Evolutionary conservation across 257 asterid species (phyloP).

Genomic region (Jasminum sambac): DNA sequence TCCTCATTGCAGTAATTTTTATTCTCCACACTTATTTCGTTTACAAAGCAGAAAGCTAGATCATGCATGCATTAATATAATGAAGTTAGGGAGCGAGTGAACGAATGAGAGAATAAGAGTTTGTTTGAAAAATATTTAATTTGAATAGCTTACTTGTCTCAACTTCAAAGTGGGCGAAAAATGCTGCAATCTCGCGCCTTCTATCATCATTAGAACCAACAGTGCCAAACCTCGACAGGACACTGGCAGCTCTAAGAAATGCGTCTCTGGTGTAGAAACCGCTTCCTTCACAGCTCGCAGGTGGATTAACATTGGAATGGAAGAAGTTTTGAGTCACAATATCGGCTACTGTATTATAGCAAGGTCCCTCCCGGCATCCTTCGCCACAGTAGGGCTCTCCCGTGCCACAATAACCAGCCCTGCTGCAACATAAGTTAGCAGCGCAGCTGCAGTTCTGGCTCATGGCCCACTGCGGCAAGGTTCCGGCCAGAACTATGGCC

Average conservation of each 20-base stretch:
- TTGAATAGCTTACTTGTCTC: slow-evolving; percentile 61
- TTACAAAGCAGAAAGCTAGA: slow-evolving; percentile 24
- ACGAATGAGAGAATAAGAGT: no score
- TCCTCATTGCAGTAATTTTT: slow-evolving; percentile 19
- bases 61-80: no score
- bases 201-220: slow-evolving; percentile 32
- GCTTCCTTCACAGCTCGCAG: slow-evolving; percentile 36
- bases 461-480: neutral
- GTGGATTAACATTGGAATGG: slow-evolving; percentile 33
- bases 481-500: slow-evolving; percentile 17
- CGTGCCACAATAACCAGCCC: slow-evolving; percentile 47
- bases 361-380: slow-evolving; percentile 45
- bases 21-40: slow-evolving; percentile 23
- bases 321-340: slow-evolving; percentile 44
- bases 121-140: no score
- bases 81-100: no score
- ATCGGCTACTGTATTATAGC: slow-evolving; percentile 19
- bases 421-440: slow-evolving; percentile 42
- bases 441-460: slow-evolving; percentile 48
- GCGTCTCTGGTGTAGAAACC: slow-evolving; percentile 45
- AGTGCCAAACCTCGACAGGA: slow-evolving; percentile 34
- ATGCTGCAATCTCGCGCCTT: slow-evolving; percentile 54
- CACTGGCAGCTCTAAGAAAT: slow-evolving; percentile 38
- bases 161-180: slow-evolving; percentile 50
- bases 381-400: slow-evolving; percentile 35